phyloP scores from a whole-genome alignment of 495 filamentous ascomycete species.

The Hypoxylon intermedium region DNA sequence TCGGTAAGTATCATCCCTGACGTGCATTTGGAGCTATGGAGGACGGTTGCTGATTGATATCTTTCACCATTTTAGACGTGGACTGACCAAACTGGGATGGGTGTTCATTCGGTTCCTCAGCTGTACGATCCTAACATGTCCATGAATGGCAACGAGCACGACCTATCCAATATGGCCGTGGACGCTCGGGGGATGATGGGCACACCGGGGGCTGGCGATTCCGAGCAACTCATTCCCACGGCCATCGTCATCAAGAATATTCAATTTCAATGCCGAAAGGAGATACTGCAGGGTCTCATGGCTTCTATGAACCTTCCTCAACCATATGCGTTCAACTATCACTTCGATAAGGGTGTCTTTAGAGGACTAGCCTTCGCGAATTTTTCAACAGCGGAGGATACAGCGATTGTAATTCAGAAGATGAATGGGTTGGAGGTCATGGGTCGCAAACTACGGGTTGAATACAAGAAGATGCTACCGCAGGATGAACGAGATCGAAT shows the following conservation, averaged over 20 bases:
- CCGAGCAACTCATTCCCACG: constrained; percentile 86
- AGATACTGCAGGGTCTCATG: constrained; percentile 91
- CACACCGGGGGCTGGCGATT: constrained; percentile 60
- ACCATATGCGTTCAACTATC: constrained; percentile 98
- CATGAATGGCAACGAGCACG: constrained; percentile 47
- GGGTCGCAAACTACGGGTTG: constrained; percentile 90
- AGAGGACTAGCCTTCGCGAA: constrained; percentile 96
- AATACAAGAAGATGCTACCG: constrained; percentile 99
- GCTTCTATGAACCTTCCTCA: constrained; percentile 87
- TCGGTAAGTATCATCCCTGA: constrained; percentile 49
- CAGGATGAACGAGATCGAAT: constrained; percentile 93
- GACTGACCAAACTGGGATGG: constrained; percentile 54
- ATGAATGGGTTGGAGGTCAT: constrained; percentile 96
- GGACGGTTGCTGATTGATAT: constrained; percentile 9
- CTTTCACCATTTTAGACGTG: constrained; percentile 48
- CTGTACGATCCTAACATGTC: constrained; percentile 43
- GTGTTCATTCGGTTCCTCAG: constrained; percentile 50
- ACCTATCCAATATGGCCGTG: constrained; percentile 29
- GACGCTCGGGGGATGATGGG: constrained; percentile 43
- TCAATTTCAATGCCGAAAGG: constrained; percentile 97
- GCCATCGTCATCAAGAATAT: constrained; percentile 99
- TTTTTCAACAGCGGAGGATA: constrained; percentile 95
- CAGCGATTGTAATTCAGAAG: constrained; percentile 83
- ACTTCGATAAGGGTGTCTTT: constrained; percentile 98
- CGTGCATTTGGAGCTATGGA: constrained; percentile 20